Conservation (phyloP, 441 rosid genomes). For the Euphorbia corollata region DNA sequence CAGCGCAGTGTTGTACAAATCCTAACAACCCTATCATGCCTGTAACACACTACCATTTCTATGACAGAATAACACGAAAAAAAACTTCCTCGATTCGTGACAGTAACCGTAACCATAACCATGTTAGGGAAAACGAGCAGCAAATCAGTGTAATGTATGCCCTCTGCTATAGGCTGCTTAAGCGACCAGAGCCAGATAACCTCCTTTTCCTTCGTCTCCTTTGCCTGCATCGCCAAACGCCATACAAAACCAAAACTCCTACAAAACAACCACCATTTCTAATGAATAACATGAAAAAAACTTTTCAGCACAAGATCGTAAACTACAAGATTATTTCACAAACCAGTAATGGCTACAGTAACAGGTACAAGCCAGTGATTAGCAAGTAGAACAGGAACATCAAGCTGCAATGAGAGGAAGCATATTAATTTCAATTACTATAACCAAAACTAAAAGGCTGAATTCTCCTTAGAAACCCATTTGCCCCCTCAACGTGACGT, state of each 20-base stretch:
- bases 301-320: background rate
- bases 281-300: conserved; percentile 4
- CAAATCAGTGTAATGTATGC: conserved; percentile 10
- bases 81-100: background rate
- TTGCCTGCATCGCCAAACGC: conserved; percentile 75
- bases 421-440: too few relatives aligned
- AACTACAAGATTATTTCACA: conserved; percentile 17
- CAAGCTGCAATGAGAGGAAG: conserved; percentile 58
- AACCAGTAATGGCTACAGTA: conserved; percentile 58
- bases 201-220: conserved; percentile 63
- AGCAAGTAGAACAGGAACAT: conserved; percentile 55
- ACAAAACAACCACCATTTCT: conserved; percentile 16
- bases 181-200: conserved; percentile 48
- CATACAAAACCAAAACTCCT: conserved; percentile 54
- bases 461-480: too few relatives aligned
- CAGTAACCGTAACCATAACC: too few relatives aligned
- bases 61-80: conserved; percentile 1
- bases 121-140: conserved; percentile 3
- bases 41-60: conserved; percentile 15
- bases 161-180: conserved; percentile 32
- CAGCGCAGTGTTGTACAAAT: conserved; percentile 7
- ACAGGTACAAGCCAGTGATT: conserved; percentile 80
- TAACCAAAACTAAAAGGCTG: too few relatives aligned
- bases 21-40: conserved; percentile 13
- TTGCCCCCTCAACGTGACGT: too few relatives aligned